Conservation (phyloP, 345 rosid species). For the Moricandia arvensis region DNA sequence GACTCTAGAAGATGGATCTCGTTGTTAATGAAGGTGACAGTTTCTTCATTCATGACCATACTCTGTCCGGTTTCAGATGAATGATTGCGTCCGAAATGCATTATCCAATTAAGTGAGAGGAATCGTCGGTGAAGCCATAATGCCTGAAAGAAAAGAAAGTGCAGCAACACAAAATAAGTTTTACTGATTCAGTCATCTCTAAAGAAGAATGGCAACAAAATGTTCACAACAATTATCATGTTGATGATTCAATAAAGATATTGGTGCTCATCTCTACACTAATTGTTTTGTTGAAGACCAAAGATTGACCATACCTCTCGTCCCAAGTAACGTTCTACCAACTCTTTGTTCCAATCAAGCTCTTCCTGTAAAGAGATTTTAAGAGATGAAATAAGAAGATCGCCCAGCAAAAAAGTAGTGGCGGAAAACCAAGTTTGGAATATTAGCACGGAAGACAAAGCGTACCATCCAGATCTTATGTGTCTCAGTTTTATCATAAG, state of each 20-base stretch:
- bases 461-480: slow-evolving; percentile 56
- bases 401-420: not conserved
- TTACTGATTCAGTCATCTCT: not conserved
- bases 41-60: slow-evolving; percentile 21
- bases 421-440: not conserved
- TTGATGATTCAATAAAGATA: not conserved
- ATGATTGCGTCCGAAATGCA: slow-evolving; percentile 36
- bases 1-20: slow-evolving; percentile 57
- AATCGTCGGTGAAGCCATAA: slow-evolving; percentile 86
- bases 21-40: slow-evolving; percentile 46
- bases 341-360: slow-evolving; percentile 69
- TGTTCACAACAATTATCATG: not conserved
- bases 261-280: not conserved
- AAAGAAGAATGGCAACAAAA: not conserved
- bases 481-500: slow-evolving; percentile 34
- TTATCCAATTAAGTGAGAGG: slow-evolving; percentile 58
- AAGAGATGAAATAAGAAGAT: not conserved
- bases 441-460: not conserved
- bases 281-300: not conserved
- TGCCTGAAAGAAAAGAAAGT: slow-evolving; percentile 46
- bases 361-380: slow-evolving; percentile 55
- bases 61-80: slow-evolving; percentile 17
- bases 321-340: slow-evolving; percentile 70
- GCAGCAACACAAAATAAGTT: slow-evolving; percentile 3
- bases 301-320: slow-evolving; percentile 62